Evolutionary conservation across 495 filamentous ascomycete species (phyloP), one percentile per base, ranked within the genome.

Genomic region (Pseudoneurospora amorphoporcata): DNA sequence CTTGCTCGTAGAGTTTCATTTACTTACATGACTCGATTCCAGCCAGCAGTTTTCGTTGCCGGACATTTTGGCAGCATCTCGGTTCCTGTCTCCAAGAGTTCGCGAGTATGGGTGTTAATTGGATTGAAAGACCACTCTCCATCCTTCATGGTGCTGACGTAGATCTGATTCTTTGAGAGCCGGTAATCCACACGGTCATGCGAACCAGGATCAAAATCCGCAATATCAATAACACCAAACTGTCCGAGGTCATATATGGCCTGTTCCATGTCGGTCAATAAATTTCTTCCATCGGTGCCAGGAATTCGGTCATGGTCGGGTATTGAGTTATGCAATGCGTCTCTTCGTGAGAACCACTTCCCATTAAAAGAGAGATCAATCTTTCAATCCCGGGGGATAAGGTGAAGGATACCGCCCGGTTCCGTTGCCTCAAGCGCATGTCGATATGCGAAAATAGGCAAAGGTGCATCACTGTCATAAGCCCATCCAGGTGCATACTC

Each of bases 11-110:
- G 9, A 14, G 19, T 1, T 1, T 12, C 12, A 3, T 29, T 23
- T 3, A 53, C 45, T 53, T 29, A 53, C 45, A 23, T 53, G 9
- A 53, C 9, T 53, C 45, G 19, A 4, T 53, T 53, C 45, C n/a
- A 53, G 3, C 45, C 10, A 19, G 45, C 45, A 53, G 45, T 23
- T 12, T 3, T 12, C 4, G n/a, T 53, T 53, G 45, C 0, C 19
- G 45, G 45, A 53, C 19, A 53, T 29, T 53, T 53, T 29, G 45
- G 45, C 45, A 53, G 19, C 45, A 53, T 29, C 10, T 0, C 2
- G 0, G 3, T 29, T 29, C 45, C 45, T 0, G 0, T 23, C 19
- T 53, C 10, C 19, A 29, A 12, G 0, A 0, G 2, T 23, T 9
- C 12, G 3, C 45, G 19, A 12, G 45, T 8, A 9, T 2, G 0